phyloP scores from a whole-genome alignment of 2,329 filamentous ascomycete genomes.

The Neofusicoccum ribis region DNA sequence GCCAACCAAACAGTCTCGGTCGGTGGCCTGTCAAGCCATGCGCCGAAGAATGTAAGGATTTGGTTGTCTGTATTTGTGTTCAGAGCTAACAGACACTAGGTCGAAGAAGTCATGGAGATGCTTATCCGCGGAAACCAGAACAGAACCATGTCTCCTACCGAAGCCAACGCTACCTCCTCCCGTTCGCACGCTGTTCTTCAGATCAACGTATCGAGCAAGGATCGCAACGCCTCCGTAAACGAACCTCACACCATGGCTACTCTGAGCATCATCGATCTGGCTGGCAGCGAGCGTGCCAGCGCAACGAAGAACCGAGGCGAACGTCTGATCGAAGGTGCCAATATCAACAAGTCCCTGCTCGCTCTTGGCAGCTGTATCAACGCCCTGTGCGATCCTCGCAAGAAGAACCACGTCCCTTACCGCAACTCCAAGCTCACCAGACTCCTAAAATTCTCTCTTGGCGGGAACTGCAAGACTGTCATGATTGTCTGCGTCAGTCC shows the following conservation, averaged over 20 bases:
- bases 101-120: conserved; percentile 97
- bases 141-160: conserved; percentile 93
- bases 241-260: conserved; percentile 98
- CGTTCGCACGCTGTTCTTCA: conserved; percentile 96
- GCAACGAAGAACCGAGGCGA: conserved; percentile 96
- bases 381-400: conserved; percentile 88
- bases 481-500: conserved; percentile 99
- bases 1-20: conserved; percentile 91
- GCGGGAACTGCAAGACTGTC: conserved; percentile 97
- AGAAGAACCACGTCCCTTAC: conserved; percentile 93
- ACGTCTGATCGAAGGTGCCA: conserved; percentile 86
- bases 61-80: background rate
- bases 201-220: conserved; percentile 93
- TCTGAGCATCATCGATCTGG: conserved; percentile 95
- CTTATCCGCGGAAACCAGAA: conserved; percentile 93
- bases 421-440: conserved; percentile 96
- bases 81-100: conserved; percentile 35
- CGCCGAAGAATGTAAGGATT: conserved; percentile 72
- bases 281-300: conserved; percentile 91
- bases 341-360: conserved; percentile 98
- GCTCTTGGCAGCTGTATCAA: conserved; percentile 98
- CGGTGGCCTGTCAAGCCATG: conserved; percentile 84
- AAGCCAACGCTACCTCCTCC: conserved; percentile 95
- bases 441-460: conserved; percentile 92
- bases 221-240: conserved; percentile 86